Percentiles rank a stretch among this genome's conserved stretches.
phyloP scores from a whole-genome alignment of 1,284 basidiomycete species.

The Boletus holoroseus region DNA sequence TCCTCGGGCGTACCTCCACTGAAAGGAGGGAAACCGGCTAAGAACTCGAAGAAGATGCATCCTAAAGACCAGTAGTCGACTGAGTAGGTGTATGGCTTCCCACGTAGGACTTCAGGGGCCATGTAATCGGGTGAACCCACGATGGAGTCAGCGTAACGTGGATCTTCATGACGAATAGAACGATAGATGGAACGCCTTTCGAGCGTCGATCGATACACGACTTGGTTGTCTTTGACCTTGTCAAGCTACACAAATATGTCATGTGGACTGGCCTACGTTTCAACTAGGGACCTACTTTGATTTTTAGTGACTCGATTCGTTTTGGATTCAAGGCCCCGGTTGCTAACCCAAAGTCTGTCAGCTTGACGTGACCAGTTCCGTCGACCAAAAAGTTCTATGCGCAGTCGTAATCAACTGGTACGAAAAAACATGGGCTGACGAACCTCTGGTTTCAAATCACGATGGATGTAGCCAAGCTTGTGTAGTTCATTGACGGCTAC shows the following conservation, averaged over 20 bases:
- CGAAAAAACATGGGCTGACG: conserved; percentile 6
- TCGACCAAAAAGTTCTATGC: conserved; percentile 95
- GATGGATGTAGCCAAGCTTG: conserved; percentile 94
- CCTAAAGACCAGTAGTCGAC: conserved; percentile 99
- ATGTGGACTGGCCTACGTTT: not conserved
- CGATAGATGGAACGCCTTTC: conserved; percentile 95
- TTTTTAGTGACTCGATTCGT: conserved; percentile 90
- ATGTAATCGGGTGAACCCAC: conserved; percentile 98
- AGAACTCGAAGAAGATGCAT: conserved; percentile 97
- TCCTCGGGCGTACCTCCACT: conserved; percentile 94
- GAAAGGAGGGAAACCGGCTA: conserved; percentile 97
- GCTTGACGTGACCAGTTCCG: conserved; percentile 91
- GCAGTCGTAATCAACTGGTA: not conserved
- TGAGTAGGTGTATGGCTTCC: conserved; percentile 90
- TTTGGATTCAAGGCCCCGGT: conserved; percentile 95
- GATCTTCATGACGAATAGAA: conserved; percentile 85
- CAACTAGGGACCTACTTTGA: conserved; percentile 56
- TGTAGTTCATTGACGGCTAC: conserved; percentile 86
- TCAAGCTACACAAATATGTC: conserved; percentile 60
- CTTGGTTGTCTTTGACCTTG: conserved; percentile 90
- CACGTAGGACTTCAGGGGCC: conserved; percentile 91
- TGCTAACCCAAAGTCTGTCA: conserved; percentile 97
- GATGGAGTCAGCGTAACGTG: conserved; percentile 94
- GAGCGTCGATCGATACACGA: conserved; percentile 88
- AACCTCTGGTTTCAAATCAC: conserved; percentile 96